phyloP scores from a whole-genome alignment of 352 stramenopile genomes.

The Pythium utonaiense region DNA sequence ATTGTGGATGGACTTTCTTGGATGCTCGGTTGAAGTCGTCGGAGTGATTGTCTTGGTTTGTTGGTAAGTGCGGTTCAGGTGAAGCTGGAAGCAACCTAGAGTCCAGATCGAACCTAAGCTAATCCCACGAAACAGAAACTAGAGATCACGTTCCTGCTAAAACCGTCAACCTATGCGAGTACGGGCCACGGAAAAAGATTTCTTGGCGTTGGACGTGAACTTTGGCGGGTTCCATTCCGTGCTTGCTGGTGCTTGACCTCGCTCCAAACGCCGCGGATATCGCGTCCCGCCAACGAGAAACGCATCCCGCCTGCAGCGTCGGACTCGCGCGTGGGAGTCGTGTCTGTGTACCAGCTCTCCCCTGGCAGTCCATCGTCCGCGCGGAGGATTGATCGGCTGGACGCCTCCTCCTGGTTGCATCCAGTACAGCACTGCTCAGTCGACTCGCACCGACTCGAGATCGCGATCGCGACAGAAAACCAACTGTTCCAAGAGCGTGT shows the following conservation, averaged over 20 bases:
- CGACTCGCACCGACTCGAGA: background rate
- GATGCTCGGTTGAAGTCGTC: no score
- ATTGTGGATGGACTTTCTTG: no score
- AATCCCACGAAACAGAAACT: no score
- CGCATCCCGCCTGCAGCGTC: background rate
- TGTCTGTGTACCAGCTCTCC: background rate
- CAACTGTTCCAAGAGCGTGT: background rate
- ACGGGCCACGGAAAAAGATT: background rate
- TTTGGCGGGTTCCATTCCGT: background rate
- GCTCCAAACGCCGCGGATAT: conserved; percentile 3
- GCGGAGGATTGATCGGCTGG: no score
- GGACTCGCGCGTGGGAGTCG: background rate
- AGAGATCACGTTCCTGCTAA: conserved; percentile 12
- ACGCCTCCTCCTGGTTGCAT: background rate
- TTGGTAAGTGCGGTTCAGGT: no score
- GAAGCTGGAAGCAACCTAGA: no score
- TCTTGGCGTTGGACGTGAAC: conserved; percentile 1
- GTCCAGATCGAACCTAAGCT: no score
- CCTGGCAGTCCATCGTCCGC: no score
- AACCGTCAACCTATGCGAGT: conserved; percentile 24
- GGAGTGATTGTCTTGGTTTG: no score
- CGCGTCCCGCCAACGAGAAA: background rate
- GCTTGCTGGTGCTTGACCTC: conserved; percentile 1
- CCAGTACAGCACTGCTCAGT: background rate
- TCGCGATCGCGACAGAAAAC: background rate